Evolutionary conservation across 768 basidiomycete genomes (phyloP).

Genomic region (Lactarius hatsudake): DNA sequence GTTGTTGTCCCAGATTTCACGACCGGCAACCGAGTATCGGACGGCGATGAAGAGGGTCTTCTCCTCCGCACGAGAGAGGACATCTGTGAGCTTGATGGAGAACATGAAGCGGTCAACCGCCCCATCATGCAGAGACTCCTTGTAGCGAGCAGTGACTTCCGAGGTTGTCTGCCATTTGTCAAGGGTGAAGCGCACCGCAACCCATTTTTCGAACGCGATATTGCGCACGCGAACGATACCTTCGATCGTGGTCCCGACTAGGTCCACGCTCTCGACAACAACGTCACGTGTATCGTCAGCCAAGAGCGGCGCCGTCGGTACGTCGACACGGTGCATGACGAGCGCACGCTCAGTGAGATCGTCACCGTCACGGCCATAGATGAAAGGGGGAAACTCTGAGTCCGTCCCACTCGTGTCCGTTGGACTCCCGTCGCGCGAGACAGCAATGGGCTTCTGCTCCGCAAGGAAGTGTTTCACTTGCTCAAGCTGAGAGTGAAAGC

Average conservation of each 20-base stretch:
- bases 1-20: conserved; percentile 95
- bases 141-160: conserved; percentile 80
- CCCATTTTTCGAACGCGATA: conserved; percentile 81
- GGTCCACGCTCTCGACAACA: conserved; percentile 51
- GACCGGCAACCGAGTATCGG: conserved; percentile 63
- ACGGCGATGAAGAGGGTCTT: conserved; percentile 81
- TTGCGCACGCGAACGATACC: conserved; percentile 82
- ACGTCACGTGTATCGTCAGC: conserved; percentile 44
- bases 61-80: conserved; percentile 72
- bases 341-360: conserved; percentile 39
- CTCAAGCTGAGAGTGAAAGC: conserved; percentile 90
- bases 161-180: conserved; percentile 96
- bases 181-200: conserved; percentile 88
- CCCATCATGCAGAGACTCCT: conserved; percentile 41
- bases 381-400: conserved; percentile 68
- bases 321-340: conserved; percentile 64
- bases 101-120: conserved; percentile 74
- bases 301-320: conserved; percentile 43
- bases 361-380: conserved; percentile 47
- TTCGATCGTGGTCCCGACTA: conserved; percentile 54
- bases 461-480: conserved; percentile 93
- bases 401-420: conserved; percentile 82
- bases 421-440: conserved; percentile 87
- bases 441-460: conserved; percentile 92
- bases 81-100: conserved; percentile 71